Conservation (phyloP, 2,329 filamentous ascomycete genomes). For the Aspergillus quadricinctus region DNA sequence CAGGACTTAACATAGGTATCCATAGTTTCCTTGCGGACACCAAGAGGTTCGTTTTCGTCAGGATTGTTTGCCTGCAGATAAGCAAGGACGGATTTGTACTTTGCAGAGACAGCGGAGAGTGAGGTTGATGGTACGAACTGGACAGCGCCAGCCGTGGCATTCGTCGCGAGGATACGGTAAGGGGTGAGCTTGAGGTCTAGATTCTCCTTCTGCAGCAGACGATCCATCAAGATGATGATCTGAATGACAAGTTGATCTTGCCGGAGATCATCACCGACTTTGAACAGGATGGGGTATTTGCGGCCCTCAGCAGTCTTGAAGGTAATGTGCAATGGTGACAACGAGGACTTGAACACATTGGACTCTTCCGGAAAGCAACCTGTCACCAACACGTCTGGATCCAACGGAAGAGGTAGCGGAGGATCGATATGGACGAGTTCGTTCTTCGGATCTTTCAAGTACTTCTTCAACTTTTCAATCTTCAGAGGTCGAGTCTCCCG, state of each 20-base stretch:
- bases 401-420: constrained; percentile 80
- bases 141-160: constrained; percentile 80
- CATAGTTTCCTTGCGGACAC: constrained; percentile 85
- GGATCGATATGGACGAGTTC: constrained; percentile 80
- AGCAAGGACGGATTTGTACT: constrained; percentile 72
- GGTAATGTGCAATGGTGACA: constrained; percentile 84
- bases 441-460: constrained; percentile 82
- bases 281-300: constrained; percentile 92
- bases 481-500: constrained; percentile 75
- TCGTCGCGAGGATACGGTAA: constrained; percentile 93
- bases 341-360: constrained; percentile 89
- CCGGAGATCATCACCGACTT: constrained; percentile 90
- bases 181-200: constrained; percentile 91
- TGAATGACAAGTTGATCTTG: constrained; percentile 97
- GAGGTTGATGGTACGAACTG: constrained; percentile 88
- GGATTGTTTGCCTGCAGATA: constrained; percentile 89
- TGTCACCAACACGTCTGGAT: constrained; percentile 74
- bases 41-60: constrained; percentile 72
- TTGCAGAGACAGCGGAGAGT: constrained; percentile 75
- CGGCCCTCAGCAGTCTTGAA: constrained; percentile 76
- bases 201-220: constrained; percentile 90
- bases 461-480: constrained; percentile 77
- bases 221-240: constrained; percentile 97
- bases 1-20: constrained; percentile 95
- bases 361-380: constrained; percentile 80